A percentile compares a stretch with the other conserved stretches of the same genome.
Conservation (phyloP, 345 rosid species). For the rapeseed (Brassica napus) region Da-Ae NC_063439.1:3695501-3696000, state of each 20-base stretch:
- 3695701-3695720: background rate
- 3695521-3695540: background rate
- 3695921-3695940: background rate
- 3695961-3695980: background rate
- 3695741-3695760: background rate
- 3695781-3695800: background rate
- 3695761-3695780: background rate
- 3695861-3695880: background rate
- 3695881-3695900: background rate
- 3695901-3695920: background rate
- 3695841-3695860: background rate
- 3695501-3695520: background rate
- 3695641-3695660: background rate
- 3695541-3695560: background rate
- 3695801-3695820: background rate
- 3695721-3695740: background rate
- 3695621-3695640: background rate
- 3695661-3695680: background rate
- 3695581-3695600: background rate
- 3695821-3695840: background rate
- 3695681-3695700: background rate
- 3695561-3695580: background rate
- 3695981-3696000: background rate
- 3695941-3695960: background rate
- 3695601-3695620: background rate